Evolutionary conservation across 2,329 filamentous ascomycete species (phyloP), one percentile per base, ranked within the genome.

Genomic region (Diaporthe sp.): DNA sequence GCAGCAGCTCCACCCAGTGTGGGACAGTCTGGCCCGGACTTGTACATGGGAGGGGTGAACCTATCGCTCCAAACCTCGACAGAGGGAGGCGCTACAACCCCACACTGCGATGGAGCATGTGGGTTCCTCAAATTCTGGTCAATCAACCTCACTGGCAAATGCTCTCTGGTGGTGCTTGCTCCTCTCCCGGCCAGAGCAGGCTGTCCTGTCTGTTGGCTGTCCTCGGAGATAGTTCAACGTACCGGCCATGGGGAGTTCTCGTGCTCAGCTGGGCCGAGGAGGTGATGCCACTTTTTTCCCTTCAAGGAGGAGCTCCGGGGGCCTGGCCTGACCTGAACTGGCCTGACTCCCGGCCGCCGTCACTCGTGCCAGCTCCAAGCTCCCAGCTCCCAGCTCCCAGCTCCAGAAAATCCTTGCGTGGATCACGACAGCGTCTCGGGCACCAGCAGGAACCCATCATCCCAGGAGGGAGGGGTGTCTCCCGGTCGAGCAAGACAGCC

Each of bases 91-190:
- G 57, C 73, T 38, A 57, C 67, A 72, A 45, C 67, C 68, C 57
- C 38, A 74, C 73, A 71, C 55, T 25, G 64, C 67, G 30, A 70
- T 72, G 73, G 73, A 67, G 73, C 69, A 67, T 69, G 73, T 74
- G 73, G 73, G 50, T 47, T 74, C 50, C 58, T 72, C 73, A 71
- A 67, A 74, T 38, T 67, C 45, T 52, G 45, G 45, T 52, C 30
- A 25, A 42, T 50, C 61, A 66, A 67, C 42, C 42, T 67, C 45
- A 52, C 30, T 67, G 64, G 64, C 19, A 67, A 28, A 30, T 28
- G 64, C 45, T 28, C 45, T 28, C 7, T 67, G 64, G 45, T 35
- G 45, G 64, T 67, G 61, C 61, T 66, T 50, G 61, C 61, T 50
- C 61, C 61, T 50, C 42, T 52, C 42, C 61, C 61, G 61, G 61